Evolutionary conservation across 2,329 filamentous ascomycete genomes (phyloP), one percentile per base, ranked within the genome.

Genomic region (Arthrobotrys iridis): DNA sequence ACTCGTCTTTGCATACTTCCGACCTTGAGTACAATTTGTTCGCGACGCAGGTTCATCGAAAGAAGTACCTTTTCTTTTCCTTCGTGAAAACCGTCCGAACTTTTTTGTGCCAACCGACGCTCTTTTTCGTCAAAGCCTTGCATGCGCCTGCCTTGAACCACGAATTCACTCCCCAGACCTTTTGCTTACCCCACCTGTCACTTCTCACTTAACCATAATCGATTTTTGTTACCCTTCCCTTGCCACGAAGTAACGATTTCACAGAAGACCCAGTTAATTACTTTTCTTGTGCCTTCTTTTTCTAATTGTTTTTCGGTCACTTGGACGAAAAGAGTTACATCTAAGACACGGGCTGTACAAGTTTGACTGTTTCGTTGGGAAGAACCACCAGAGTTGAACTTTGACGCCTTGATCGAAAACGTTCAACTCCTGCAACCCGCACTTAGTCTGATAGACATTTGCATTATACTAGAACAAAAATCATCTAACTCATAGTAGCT

Each of bases 351-450:
- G 63, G 37, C 48, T 63, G 46, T 26, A 28, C 48, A 50, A 37
- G 57, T 59, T 52, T 50, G 40, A 26, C 52, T 33, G 28, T 63
- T 75, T 75, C 71, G 63, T 68, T 75, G 63, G 63, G 63, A 55
- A 55, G 26, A 35, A 26, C 35, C 60, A 62, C 46, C 50, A 64
- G 52, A 75, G 71, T 75, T 68, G 57, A 75, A 63, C 71, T 68
- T 64, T 75, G 71, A 58, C 71, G 71, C 71, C 71, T 75, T 68
- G 33, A 64, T 75, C 71, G 63, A 68, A 75, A 75, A 75, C 71
- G 71, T 75, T 75, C 48, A 43, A 46, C 26, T 58, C 46, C 60
- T 48, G 37, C 71, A 33, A 75, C 63, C 63, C 71, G 71, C 58
- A 57, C 71, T 57, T 68, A 75, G 71, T 64, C 71, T 67, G 71